A percentile compares a stretch with the other conserved stretches of the same genome.
Conservation (phyloP, 176 grass and related monocot genomes). For the Avena insularis region DNA sequence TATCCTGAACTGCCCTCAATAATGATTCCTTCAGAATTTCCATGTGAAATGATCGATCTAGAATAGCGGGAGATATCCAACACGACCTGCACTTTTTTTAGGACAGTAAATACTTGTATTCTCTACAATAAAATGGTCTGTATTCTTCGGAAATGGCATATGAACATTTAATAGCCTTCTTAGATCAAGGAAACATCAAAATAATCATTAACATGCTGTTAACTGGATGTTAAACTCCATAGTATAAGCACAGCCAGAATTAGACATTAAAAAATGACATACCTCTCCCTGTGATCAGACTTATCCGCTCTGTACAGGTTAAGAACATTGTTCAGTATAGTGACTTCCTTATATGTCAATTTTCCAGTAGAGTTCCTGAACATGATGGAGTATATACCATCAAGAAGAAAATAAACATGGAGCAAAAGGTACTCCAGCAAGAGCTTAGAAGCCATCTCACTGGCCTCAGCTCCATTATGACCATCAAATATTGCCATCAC, state of each 20-base stretch:
- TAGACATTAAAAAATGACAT: constrained; percentile 30
- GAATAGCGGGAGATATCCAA: constrained; percentile 56
- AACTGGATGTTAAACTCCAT: constrained; percentile 4
- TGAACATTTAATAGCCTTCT: constrained; percentile 13
- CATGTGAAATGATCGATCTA: constrained; percentile 78
- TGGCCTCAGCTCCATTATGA: constrained; percentile 91
- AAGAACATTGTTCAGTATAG: constrained; percentile 53
- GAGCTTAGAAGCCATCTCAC: constrained; percentile 90
- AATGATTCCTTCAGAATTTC: constrained; percentile 92
- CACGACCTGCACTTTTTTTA: constrained; percentile 63
- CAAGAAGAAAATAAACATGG: constrained; percentile 96
- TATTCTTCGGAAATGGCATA: not conserved
- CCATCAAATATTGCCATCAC: constrained; percentile 94
- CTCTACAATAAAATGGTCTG: not conserved
- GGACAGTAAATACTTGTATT: constrained; percentile 19
- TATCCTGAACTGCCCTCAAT: constrained; percentile 78
- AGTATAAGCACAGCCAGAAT: constrained; percentile 23
- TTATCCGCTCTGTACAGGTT: constrained; percentile 44
- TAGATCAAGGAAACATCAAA: constrained; percentile 22
- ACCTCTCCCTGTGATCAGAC: constrained; percentile 38
- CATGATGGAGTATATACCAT: constrained; percentile 76
- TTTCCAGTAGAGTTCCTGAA: constrained; percentile 74
- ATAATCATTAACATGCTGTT: not conserved
- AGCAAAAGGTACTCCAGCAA: constrained; percentile 89
- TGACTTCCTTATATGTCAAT: constrained; percentile 59